Evolutionary conservation across 1,284 basidiomycete species (phyloP).

Genomic region (Heterobasidion occidentale): DNA sequence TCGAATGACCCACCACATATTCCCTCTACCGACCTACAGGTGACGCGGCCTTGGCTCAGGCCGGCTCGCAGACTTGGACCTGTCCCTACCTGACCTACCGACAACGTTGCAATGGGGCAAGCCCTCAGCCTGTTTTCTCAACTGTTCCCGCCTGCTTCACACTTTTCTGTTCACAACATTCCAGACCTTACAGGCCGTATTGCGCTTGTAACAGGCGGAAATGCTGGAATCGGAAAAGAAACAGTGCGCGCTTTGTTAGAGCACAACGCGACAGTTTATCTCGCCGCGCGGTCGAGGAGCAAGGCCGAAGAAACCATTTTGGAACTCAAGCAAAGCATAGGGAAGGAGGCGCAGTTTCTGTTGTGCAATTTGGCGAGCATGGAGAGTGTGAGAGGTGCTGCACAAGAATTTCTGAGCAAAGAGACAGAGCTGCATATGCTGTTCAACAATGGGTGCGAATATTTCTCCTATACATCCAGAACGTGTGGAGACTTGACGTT

Average conservation of each 20-base stretch:
- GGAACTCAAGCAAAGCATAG: background rate
- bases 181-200: background rate
- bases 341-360: background rate
- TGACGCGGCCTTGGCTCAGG: too few species aligned
- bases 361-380: background rate
- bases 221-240: conserved; percentile 3
- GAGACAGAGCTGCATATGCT: background rate
- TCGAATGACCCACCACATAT: too few species aligned
- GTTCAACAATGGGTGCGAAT: background rate
- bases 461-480: background rate
- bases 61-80: too few species aligned
- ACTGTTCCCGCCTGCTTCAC: background rate
- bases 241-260: conserved; percentile 1
- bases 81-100: too few species aligned
- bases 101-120: background rate
- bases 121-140: background rate
- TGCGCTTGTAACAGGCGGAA: background rate
- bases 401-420: conserved; percentile 25
- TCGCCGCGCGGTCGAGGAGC: background rate
- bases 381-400: background rate
- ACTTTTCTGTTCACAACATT: background rate
- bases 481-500: background rate
- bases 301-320: background rate
- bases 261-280: conserved; percentile 3
- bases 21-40: too few species aligned